A percentile compares a stretch with the other conserved stretches of the same genome.
phyloP scores from a whole-genome alignment of 805 yeast genomes.

The Monosporozyma aquatica region DNA sequence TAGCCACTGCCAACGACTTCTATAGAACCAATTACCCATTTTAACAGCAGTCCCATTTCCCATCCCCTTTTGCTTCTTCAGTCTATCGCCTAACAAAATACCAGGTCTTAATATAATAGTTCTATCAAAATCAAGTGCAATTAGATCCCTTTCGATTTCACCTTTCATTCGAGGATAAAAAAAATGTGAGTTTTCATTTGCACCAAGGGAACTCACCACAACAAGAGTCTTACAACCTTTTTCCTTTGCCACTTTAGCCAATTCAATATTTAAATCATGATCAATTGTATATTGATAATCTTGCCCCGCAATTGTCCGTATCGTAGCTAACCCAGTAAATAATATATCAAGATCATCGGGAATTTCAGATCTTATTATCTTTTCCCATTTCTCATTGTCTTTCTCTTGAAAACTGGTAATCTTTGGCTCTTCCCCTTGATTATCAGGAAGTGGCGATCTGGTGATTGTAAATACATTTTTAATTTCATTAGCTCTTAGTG shows the following conservation, averaged over 20 bases:
- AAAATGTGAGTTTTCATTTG: constrained; percentile 46
- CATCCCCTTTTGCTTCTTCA: constrained; percentile 29
- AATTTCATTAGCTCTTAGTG: constrained; percentile 32
- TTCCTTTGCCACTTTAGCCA: constrained; percentile 66
- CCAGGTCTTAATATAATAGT: constrained; percentile 79
- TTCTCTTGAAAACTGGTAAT: constrained; percentile 35
- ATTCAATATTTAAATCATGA: constrained; percentile 55
- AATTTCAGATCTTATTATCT: constrained; percentile 24
- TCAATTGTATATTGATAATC: constrained; percentile 65
- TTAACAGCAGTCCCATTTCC: constrained; percentile 28
- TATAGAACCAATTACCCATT: constrained; percentile 29
- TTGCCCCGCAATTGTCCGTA: constrained; percentile 63
- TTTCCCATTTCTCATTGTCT: constrained; percentile 45
- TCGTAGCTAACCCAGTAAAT: constrained; percentile 69
- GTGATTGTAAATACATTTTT: constrained; percentile 40
- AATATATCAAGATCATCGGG: constrained; percentile 32
- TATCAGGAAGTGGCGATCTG: constrained; percentile 37
- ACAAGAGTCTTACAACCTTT: constrained; percentile 62
- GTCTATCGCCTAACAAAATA: constrained; percentile 53
- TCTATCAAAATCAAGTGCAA: constrained; percentile 52
- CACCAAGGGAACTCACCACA: constrained; percentile 56
- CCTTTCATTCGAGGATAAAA: constrained; percentile 67
- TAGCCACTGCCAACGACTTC: constrained; percentile 28
- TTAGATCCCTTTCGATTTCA: constrained; percentile 58
- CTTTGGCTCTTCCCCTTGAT: constrained; percentile 16